Base-by-base conservation (phyloP, 306 rosid genomes). In the Lotus japonicus region DNA sequence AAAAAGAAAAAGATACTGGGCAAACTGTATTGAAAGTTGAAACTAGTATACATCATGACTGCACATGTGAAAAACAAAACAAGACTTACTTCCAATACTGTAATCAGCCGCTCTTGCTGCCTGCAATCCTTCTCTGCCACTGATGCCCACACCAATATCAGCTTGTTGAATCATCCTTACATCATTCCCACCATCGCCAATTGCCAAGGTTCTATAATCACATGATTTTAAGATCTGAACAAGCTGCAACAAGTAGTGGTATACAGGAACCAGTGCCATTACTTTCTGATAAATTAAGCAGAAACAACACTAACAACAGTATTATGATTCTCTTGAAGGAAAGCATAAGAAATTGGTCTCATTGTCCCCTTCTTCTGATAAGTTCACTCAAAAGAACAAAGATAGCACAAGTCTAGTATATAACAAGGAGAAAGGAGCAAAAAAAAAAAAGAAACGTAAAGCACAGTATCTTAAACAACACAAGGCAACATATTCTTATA, bases 61-160 rank as follows among this genome's bases (percentile, higher is more conserved):
- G 60, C 70, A 69, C 28, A 19, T 2, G 52, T 26, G 51, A 75
- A 23, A 57, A 31, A 36, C 26, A 49, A 10, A 57, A 23, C 6
- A 39, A 11, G 66, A 28, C 99, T 77, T 85, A 95, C 99, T 95
- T 84, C 99, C 99, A 56, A 90, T 80, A 50, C 97, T 90, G 78
- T 95, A 95, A 85, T 95, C 99, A 58, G 99, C 97, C 2, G 99
- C 97, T 81, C 99, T 90, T n/a, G 99, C 99, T 56, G 99, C 99
- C 82, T 95, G 99, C 79, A 90, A 82, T 77, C 99, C 99, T 85
- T 95, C 99, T 80, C 99, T 81, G 55, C 99, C 99, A 76, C 99
- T 95, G 63, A 95, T 95, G 72, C 99, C 99, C 71, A 95, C 97
- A 59, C 99, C 97, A 66, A 94, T 94, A 68, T 94, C 95, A 56